These are phyloP conservation scores for Fusarium verrucosum DNA, from an alignment of 2,329 filamentous ascomycete species.

Conservation along the genomic window DNA sequence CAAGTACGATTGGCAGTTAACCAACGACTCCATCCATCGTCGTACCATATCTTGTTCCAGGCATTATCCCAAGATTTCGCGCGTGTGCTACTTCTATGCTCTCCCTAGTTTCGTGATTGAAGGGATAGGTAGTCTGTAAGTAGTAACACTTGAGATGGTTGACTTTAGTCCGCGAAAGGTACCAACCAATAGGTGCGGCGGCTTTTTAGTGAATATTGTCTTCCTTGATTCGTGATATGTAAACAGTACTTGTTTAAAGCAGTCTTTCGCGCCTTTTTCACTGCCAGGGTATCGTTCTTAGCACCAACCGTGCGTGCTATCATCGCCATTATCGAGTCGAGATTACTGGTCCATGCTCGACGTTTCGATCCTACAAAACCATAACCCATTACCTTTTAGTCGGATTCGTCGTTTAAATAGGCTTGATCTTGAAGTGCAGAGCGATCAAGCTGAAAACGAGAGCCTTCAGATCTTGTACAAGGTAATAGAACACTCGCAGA, in stretches of 20 bases:
- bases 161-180: neutral
- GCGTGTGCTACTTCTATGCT: neutral
- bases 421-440: constrained; percentile 96
- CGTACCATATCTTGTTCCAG: constrained; percentile 28
- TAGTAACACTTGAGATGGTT: neutral
- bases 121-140: neutral
- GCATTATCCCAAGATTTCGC: neutral
- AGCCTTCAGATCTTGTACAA: constrained; percentile 96
- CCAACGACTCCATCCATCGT: constrained; percentile 9
- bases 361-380: constrained; percentile 3
- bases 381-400: constrained; percentile 7
- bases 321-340: constrained; percentile 1
- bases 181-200: neutral
- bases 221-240: constrained; percentile 6
- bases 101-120: neutral
- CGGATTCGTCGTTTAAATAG: constrained; percentile 61
- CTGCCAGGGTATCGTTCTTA: constrained; percentile 32
- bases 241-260: constrained; percentile 3
- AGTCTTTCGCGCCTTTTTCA: constrained; percentile 17
- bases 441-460: constrained; percentile 96
- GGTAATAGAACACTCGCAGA: constrained; percentile 96
- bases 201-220: neutral
- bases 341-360: neutral
- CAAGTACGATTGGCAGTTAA: constrained; percentile 7
- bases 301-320: neutral